Evolutionary conservation across 23 red algal genomes (phyloP).

Genomic region (Pyropia yezoensis): DNA sequence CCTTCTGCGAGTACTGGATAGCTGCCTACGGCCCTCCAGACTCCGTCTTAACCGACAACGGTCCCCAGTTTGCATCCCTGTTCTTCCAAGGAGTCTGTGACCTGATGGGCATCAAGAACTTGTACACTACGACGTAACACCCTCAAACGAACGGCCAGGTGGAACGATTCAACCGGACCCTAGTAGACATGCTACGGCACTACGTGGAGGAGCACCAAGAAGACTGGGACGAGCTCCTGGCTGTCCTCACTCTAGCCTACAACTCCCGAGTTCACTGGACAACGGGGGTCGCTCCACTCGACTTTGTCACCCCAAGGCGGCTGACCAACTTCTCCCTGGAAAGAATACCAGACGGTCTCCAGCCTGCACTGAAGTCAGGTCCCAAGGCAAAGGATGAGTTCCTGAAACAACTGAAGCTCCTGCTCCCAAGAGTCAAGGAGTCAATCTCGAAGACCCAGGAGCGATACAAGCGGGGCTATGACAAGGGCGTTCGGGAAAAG

Average conservation of each 20-base stretch:
- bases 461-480: too few relatives aligned
- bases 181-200: not conserved
- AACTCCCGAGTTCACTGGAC: conserved; percentile 11
- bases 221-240: not conserved
- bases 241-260: conserved; percentile 10
- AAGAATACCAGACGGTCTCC: too few relatives aligned
- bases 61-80: conserved; percentile 4
- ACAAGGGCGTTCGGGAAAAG: too few relatives aligned
- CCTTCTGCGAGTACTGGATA: conserved; percentile 7
- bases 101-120: not conserved
- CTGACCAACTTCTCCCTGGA: too few relatives aligned
- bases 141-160: conserved; percentile 12
- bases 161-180: conserved; percentile 18
- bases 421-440: too few relatives aligned
- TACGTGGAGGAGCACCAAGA: conserved; percentile 28
- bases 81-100: conserved; percentile 13
- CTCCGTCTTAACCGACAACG: conserved; percentile 25
- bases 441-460: too few relatives aligned
- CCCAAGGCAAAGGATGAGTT: too few relatives aligned
- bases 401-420: too few relatives aligned
- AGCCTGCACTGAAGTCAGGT: too few relatives aligned
- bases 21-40: conserved; percentile 8
- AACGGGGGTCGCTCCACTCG: conserved; percentile 5
- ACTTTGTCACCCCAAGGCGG: not conserved
- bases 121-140: conserved; percentile 26